Conservation (phyloP, 306 rosid species). For the Vigna reflexopilosa region DNA sequence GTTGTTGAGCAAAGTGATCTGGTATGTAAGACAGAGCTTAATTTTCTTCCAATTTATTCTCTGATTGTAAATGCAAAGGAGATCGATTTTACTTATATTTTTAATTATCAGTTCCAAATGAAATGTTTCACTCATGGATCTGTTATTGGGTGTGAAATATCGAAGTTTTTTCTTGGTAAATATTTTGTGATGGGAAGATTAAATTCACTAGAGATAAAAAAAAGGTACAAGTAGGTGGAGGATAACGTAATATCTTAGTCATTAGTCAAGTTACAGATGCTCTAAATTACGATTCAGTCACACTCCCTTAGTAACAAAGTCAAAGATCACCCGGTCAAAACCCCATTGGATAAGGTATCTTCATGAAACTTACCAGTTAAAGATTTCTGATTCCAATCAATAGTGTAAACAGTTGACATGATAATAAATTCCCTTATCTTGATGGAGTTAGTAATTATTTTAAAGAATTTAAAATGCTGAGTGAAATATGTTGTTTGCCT, state of each 20-base stretch:
- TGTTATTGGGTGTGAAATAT: slow-evolving; percentile 7
- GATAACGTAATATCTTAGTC: slow-evolving; percentile 14
- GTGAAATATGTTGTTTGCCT: too few species aligned
- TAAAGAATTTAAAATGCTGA: too few species aligned
- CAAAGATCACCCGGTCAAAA: neutral
- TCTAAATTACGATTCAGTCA: neutral
- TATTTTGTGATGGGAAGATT: neutral
- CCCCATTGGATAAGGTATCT: slow-evolving; percentile 17
- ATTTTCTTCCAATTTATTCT: slow-evolving; percentile 11
- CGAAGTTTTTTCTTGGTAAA: slow-evolving; percentile 5
- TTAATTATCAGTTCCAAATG: slow-evolving; percentile 24
- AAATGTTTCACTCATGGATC: slow-evolving; percentile 27
- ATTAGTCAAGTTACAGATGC: slow-evolving; percentile 15
- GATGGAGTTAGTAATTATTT: too few species aligned
- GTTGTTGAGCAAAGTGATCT: slow-evolving; percentile 69
- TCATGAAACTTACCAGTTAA: slow-evolving; percentile 10
- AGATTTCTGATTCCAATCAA: neutral
- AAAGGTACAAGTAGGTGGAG: neutral
- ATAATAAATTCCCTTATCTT: too few species aligned
- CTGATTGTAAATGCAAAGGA: slow-evolving; percentile 15
- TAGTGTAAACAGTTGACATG: too few species aligned
- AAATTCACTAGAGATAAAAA: slow-evolving; percentile 6
- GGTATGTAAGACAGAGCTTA: slow-evolving; percentile 57
- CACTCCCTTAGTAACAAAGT: slow-evolving; percentile 19
- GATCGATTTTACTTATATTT: slow-evolving; percentile 14